Evolutionary conservation across 495 filamentous ascomycete species (phyloP).

Genomic region (Penicilliopsis zonata): DNA sequence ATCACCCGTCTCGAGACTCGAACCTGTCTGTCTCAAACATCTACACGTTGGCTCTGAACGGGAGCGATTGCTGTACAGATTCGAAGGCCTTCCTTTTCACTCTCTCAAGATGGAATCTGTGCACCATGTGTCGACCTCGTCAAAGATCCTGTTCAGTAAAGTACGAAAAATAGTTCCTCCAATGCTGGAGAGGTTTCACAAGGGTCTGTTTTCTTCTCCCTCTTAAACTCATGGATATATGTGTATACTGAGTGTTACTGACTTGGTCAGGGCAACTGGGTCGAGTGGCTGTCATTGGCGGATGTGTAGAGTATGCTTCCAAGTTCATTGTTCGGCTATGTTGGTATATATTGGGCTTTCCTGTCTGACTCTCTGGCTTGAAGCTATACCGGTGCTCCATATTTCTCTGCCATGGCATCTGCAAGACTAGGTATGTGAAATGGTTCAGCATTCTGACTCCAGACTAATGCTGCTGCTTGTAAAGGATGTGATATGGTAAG

Average conservation of each 20-base stretch:
- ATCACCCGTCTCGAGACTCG: conserved; percentile 29
- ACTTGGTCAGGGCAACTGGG: conserved; percentile 67
- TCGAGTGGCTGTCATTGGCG: conserved; percentile 86
- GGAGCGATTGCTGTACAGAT: no score
- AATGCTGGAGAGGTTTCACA: conserved; percentile 92
- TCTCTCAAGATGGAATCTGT: conserved; percentile 21
- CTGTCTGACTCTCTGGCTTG: no score
- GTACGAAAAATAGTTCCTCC: conserved; percentile 89
- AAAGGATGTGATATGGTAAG: conserved; percentile 69
- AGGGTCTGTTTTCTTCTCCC: conserved; percentile 45
- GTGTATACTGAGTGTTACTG: no score
- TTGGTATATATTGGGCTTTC: no score
- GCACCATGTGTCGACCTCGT: conserved; percentile 41
- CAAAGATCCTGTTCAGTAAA: conserved; percentile 65
- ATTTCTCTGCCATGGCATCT: conserved; percentile 95
- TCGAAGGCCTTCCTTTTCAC: no score
- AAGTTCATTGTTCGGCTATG: background rate
- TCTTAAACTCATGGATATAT: conserved; percentile 3
- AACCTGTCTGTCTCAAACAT: background rate
- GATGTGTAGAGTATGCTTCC: conserved; percentile 61
- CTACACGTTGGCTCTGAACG: background rate
- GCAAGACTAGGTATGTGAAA: conserved; percentile 52
- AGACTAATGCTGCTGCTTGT: conserved; percentile 1
- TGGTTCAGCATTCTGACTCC: background rate
- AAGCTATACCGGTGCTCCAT: conserved; percentile 89